Conservation (phyloP, 257 asterid genomes). For the Nicotiana paniculata region DNA sequence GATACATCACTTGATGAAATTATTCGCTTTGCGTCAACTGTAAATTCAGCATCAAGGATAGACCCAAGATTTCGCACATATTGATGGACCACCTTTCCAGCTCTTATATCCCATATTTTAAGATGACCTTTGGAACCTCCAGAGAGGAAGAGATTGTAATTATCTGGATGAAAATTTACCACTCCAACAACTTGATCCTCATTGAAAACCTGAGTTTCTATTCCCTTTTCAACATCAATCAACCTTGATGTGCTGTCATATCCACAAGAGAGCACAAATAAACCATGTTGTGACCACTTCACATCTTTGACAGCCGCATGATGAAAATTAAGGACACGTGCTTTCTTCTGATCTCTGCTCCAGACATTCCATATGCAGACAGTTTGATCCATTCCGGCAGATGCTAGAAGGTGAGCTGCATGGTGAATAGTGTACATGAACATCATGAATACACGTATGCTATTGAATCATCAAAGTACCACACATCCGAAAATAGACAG, state of each 20-base stretch:
- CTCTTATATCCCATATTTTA: constrained; percentile 80
- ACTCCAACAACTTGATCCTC: constrained; percentile 85
- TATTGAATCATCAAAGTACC: constrained; percentile 4
- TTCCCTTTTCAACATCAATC: constrained; percentile 69
- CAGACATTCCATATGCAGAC: constrained; percentile 85
- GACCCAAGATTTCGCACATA: constrained; percentile 70
- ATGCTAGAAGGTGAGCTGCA: constrained; percentile 94
- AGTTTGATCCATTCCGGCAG: constrained; percentile 83
- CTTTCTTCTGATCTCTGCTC: constrained; percentile 59
- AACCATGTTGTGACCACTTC: constrained; percentile 78
- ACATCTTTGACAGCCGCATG: constrained; percentile 81
- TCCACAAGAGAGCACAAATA: constrained; percentile 80
- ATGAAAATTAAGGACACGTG: constrained; percentile 45
- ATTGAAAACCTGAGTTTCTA: constrained; percentile 52
- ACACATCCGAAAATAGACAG: not conserved
- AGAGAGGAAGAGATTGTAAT: constrained; percentile 64
- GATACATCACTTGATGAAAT: constrained; percentile 82
- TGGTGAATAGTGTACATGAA: constrained; percentile 24
- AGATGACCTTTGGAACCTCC: constrained; percentile 90
- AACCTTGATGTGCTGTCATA: constrained; percentile 84
- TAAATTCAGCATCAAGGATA: constrained; percentile 80
- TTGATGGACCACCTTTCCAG: constrained; percentile 62
- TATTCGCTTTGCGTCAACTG: constrained; percentile 57
- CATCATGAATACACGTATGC: constrained; percentile 34
- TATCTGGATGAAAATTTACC: constrained; percentile 64